Evolutionary conservation across 108 stramenopile genomes (phyloP).

Genomic region (Skeletonema marinoi): DNA sequence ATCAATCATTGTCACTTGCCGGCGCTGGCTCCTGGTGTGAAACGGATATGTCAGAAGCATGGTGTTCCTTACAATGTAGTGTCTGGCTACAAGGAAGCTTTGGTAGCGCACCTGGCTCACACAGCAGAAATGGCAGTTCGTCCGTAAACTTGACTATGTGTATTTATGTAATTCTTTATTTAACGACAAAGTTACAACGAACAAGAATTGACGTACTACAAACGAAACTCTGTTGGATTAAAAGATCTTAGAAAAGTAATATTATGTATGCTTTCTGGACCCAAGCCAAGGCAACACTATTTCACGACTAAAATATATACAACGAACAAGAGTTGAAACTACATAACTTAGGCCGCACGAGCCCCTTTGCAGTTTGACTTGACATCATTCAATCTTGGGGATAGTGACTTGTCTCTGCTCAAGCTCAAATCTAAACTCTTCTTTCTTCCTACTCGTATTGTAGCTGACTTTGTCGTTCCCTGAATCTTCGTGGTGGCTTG

Average conservation of each 20-base stretch:
- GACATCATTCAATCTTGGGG: neutral
- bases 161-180: neutral
- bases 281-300: too few species aligned
- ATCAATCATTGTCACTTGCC: slow-evolving; percentile 64
- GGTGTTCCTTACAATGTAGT: slow-evolving; percentile 47
- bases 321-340: neutral
- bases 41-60: slow-evolving; percentile 51
- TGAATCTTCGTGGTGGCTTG: neutral
- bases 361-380: neutral
- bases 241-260: too few species aligned
- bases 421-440: neutral
- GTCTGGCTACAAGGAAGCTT: slow-evolving; percentile 50
- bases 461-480: neutral
- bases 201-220: too few species aligned
- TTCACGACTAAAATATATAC: too few species aligned
- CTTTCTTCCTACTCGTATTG: neutral
- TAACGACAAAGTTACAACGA: neutral
- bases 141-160: neutral
- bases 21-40: slow-evolving; percentile 33
- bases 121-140: slow-evolving; percentile 41
- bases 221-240: too few species aligned
- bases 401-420: neutral
- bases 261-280: too few species aligned
- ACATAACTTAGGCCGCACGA: neutral
- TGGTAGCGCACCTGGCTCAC: slow-evolving; percentile 43